Evolutionary conservation across 352 stramenopile species (phyloP).

Genomic region (Globisporangium alternatum): DNA sequence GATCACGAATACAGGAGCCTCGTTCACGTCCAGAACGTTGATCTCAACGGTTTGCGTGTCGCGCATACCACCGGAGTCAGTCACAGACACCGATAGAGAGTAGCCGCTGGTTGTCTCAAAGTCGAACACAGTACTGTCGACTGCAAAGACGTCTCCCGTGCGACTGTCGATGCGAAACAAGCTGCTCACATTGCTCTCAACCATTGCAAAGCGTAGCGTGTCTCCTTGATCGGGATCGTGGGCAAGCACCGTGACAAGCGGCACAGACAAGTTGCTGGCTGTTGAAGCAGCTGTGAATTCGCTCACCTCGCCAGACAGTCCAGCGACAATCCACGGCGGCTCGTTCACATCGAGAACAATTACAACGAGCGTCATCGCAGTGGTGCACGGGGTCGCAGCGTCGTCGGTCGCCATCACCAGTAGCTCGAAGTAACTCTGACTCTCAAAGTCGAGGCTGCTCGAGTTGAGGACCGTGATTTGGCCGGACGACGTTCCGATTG

Average conservation of each 20-base stretch:
- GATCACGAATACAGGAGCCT: constrained; percentile 35
- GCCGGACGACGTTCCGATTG: constrained; percentile 1
- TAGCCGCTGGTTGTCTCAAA: constrained; percentile 31
- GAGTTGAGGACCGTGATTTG: constrained; percentile 1
- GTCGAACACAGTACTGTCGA: constrained; percentile 36
- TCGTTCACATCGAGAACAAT: constrained; percentile 47
- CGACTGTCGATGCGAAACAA: constrained; percentile 42
- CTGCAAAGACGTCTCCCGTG: constrained; percentile 36
- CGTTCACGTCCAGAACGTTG: constrained; percentile 40
- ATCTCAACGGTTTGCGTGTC: constrained; percentile 28
- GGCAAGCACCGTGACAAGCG: constrained; percentile 21
- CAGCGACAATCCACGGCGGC: constrained; percentile 25
- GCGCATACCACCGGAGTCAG: constrained; percentile 33
- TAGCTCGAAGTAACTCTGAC: constrained; percentile 4
- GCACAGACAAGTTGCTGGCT: constrained; percentile 20
- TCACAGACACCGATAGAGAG: constrained; percentile 11
- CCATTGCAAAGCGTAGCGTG: constrained; percentile 14
- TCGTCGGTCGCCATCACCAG: constrained; percentile 10
- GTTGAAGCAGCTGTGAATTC: constrained; percentile 31
- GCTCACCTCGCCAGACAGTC: constrained; percentile 26
- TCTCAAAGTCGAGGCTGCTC: constrained; percentile 13
- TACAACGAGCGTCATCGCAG: not conserved
- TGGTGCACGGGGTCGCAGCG: constrained; percentile 5
- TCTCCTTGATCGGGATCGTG: constrained; percentile 10
- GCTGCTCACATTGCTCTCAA: constrained; percentile 21